These are phyloP conservation scores for Pseudogymnoascus verrucosus DNA, from an alignment of 2,329 filamentous ascomycete genomes.

Conservation along the genomic window DNA sequence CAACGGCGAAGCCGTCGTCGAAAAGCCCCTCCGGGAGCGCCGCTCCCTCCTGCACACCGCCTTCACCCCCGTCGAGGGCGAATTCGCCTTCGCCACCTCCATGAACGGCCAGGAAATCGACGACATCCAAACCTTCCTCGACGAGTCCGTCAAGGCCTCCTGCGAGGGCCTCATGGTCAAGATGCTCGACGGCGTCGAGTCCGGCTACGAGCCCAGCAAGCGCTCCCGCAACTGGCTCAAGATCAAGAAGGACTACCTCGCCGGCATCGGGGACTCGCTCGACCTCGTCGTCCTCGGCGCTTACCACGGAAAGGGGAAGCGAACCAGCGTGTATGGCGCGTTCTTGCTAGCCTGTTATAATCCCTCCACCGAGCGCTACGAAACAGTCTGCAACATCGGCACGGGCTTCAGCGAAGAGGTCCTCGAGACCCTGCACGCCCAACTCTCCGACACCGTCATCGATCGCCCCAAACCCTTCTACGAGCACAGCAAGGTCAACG, in stretches of 20 bases:
- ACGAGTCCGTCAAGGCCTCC: constrained; percentile 90
- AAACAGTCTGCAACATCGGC: constrained; percentile 96
- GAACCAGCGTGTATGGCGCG: constrained; percentile 89
- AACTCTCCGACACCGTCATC: constrained; percentile 71
- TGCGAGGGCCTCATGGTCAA: constrained; percentile 99
- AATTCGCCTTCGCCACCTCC: constrained; percentile 82
- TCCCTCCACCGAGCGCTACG: constrained; percentile 68
- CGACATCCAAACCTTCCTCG: constrained; percentile 84
- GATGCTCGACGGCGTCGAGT: constrained; percentile 91
- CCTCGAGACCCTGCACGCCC: constrained; percentile 75
- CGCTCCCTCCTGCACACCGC: constrained; percentile 65
- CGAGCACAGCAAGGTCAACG: constrained; percentile 69
- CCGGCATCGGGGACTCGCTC: constrained; percentile 87
- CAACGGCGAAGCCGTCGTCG: constrained; percentile 83
- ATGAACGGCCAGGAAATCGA: constrained; percentile 86
- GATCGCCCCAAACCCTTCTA: constrained; percentile 93
- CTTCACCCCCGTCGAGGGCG: constrained; percentile 73
- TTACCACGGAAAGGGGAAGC: constrained; percentile 91
- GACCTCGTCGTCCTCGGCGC: constrained; percentile 93
- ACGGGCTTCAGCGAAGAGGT: constrained; percentile 94
- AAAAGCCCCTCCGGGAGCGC: constrained; percentile 77
- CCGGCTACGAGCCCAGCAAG: constrained; percentile 92
- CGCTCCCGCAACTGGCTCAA: constrained; percentile 98
- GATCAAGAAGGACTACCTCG: constrained; percentile 97
- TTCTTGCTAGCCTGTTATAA: constrained; percentile 96